Evolutionary conservation across 441 rosid species (phyloP).

Genomic region (Brassica hybrid): DNA sequence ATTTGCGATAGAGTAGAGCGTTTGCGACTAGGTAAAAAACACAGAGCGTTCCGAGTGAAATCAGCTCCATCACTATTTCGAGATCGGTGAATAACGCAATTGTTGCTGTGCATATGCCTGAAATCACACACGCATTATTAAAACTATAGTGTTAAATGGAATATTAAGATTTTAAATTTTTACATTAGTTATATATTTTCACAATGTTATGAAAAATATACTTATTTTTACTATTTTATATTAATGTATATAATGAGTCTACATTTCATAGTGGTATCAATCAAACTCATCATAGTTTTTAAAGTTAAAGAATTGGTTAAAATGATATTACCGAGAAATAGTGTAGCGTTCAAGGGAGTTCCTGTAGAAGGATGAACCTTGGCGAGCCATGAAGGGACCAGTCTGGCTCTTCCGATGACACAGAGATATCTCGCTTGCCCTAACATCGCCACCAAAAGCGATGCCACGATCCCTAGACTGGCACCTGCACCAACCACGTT

Average conservation of each 20-base stretch:
- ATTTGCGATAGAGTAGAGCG: constrained; percentile 77
- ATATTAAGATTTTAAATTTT: not conserved
- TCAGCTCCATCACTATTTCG: constrained; percentile 63
- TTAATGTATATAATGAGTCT: not conserved
- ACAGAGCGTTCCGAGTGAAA: constrained; percentile 77
- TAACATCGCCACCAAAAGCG: constrained; percentile 90
- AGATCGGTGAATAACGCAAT: constrained; percentile 89
- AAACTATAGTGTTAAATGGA: not conserved
- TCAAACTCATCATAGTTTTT: not conserved
- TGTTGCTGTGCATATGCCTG: constrained; percentile 91
- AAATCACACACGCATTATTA: constrained; percentile 12
- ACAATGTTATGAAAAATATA: not conserved
- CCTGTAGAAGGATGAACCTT: constrained; percentile 95
- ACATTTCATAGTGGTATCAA: not conserved
- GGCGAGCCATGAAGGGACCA: constrained; percentile 88
- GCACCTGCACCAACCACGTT: constrained; percentile 94
- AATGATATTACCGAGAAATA: constrained; percentile 71
- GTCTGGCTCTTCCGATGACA: constrained; percentile 84
- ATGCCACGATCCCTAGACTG: constrained; percentile 89
- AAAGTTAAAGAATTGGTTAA: not conserved
- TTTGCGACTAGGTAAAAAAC: constrained; percentile 92
- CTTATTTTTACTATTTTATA: not conserved
- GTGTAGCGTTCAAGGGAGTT: constrained; percentile 92
- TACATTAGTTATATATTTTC: not conserved
- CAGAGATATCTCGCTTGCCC: constrained; percentile 96